Evolutionary conservation across 1,139 yeast species (phyloP), one percentile per base, ranked within the genome.

Genomic region (Meyerozyma carpophila): DNA sequence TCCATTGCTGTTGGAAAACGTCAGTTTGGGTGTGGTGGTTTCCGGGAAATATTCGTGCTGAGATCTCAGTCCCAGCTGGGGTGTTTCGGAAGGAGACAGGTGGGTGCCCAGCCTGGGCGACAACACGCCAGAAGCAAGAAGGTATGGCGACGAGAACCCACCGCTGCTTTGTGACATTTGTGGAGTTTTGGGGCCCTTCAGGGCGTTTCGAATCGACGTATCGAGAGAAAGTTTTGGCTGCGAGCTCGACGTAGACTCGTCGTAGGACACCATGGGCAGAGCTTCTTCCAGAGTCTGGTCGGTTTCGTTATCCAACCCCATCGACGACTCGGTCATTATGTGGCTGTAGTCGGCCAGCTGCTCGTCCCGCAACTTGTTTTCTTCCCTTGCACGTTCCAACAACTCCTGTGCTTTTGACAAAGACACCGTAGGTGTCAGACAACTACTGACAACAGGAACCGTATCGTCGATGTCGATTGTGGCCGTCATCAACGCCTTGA

Each of bases 381-480:
- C 88, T 57, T 82, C 89, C 54, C 91, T 72, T 0, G 96, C 95
- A 53, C 82, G 86, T 1, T 89, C 84, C 55, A 90, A 70, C 59
- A 93, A 63, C 57, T 85, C 95, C 61, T 89, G 95, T 0, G 98
- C 98, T 55, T 81, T 83, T 40, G 80, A 79, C 50, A 93, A 70
- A 21, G 95, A 83, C 10, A 93, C 93, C 0, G 98, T 93, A 13
- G 98, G 98, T 0, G 98, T 89, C 7, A 85, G 83, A 62, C 96
- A 93, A 27, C 97, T 86, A 49, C 96, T 86, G n/a, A 91, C 85
- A 3, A 89, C 94, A 0, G 98, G 98, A 11, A 87, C 89, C 2
- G 88, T 67, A 48, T 93, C 97, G 64, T 94, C 98, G 43, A 95
- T 77, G 61, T 93, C 99, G 55, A 93, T 94, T 0, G 98, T 93